Conservation (phyloP, 2,329 filamentous ascomycete species). For the Lachnellula occidentalis region DNA sequence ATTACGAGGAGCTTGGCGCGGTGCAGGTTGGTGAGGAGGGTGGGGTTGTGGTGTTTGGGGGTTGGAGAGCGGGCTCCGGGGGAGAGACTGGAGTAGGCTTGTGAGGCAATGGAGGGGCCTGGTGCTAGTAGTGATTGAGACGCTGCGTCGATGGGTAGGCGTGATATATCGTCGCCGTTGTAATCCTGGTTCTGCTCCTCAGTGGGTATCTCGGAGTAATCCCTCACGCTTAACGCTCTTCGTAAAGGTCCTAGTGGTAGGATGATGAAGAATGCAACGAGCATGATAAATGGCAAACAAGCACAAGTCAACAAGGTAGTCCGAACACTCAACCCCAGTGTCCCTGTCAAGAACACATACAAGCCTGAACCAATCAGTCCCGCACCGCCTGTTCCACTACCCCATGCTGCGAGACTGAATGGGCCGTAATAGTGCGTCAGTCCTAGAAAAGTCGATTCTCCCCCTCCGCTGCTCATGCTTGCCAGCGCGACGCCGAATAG, state of each 20-base stretch:
- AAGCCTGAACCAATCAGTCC: constrained; percentile 81
- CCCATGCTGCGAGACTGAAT: constrained; percentile 84
- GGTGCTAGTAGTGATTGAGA: constrained; percentile 46
- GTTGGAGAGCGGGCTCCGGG: constrained; percentile 2
- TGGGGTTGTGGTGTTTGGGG: constrained; percentile 8
- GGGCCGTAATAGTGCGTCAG: constrained; percentile 91
- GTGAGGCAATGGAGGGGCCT: constrained; percentile 35
- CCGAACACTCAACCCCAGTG: constrained; percentile 67
- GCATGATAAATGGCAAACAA: constrained; percentile 74
- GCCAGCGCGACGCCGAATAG: constrained; percentile 79
- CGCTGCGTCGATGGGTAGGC: constrained; percentile 36
- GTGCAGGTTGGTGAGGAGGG: constrained; percentile 49
- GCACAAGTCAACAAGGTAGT: constrained; percentile 72
- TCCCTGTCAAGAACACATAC: constrained; percentile 82
- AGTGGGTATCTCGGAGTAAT: constrained; percentile 50
- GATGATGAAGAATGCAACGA: constrained; percentile 78
- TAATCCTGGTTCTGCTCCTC: constrained; percentile 32
- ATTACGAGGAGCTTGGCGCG: constrained; percentile 67
- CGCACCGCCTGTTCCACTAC: constrained; percentile 84
- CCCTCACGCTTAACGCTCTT: constrained; percentile 38
- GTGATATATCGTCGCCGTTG: constrained; percentile 33
- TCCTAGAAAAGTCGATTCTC: constrained; percentile 85
- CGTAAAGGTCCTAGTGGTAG: constrained; percentile 64
- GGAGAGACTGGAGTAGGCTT: constrained; percentile 35
- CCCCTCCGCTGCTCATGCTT: constrained; percentile 77